phyloP scores from a whole-genome alignment of 106 monocot species.

The Dioscorea zingiberensis region DNA sequence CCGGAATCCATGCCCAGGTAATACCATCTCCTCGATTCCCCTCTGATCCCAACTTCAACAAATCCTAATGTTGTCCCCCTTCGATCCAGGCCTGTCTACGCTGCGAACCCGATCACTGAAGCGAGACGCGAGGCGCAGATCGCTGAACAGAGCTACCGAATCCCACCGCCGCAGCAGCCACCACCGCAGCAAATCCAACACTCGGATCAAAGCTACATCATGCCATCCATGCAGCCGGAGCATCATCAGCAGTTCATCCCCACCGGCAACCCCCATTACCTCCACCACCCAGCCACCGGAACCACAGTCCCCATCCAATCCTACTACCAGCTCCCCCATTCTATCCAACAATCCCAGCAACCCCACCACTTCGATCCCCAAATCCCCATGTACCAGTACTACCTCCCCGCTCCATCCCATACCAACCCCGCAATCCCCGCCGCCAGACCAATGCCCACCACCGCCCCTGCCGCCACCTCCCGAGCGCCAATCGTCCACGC shows the following conservation, averaged over 20 bases:
- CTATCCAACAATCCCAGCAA: slow-evolving; percentile 34
- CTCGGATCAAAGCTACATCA: slow-evolving; percentile 18
- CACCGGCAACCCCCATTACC: slow-evolving; percentile 36
- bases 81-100: slow-evolving; percentile 11
- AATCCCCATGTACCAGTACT: slow-evolving; percentile 68
- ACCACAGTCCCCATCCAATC: slow-evolving; percentile 35
- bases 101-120: slow-evolving; percentile 4
- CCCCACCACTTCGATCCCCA: slow-evolving; percentile 21
- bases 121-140: slow-evolving; percentile 8
- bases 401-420: slow-evolving; percentile 20
- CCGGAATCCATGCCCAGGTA: slow-evolving; percentile 11
- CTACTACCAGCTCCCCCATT: slow-evolving; percentile 46
- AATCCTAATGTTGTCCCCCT: background rate
- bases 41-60: background rate
- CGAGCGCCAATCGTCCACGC: too few relatives aligned
- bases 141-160: slow-evolving; percentile 17
- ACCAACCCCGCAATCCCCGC: too few relatives aligned
- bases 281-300: slow-evolving; percentile 45
- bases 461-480: too few relatives aligned
- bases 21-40: background rate
- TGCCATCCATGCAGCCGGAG: slow-evolving; percentile 12
- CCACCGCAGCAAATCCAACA: slow-evolving; percentile 3
- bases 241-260: slow-evolving; percentile 44
- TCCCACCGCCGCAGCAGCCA: background rate
- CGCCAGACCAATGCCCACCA: too few relatives aligned